These are phyloP conservation scores for Stachybotrys chlorohalonatus DNA, from an alignment of 2,329 filamentous ascomycete species.

Conservation along the genomic window DNA sequence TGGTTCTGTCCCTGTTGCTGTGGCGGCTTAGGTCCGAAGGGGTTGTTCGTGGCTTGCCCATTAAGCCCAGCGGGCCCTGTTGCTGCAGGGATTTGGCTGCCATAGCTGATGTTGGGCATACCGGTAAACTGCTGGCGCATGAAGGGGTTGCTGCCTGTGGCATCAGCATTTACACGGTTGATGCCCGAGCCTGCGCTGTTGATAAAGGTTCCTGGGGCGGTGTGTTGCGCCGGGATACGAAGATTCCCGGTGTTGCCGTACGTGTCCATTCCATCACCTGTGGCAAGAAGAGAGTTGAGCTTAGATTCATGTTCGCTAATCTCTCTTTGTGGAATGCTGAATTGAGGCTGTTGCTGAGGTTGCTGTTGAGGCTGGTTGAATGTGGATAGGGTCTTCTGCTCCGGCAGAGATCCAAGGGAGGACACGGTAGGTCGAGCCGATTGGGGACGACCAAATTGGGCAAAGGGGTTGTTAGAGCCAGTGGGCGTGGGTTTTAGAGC, in stretches of 20 bases:
- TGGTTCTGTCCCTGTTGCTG: slow-evolving; percentile 42
- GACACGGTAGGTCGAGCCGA: slow-evolving; percentile 49
- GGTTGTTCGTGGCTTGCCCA: slow-evolving; percentile 44
- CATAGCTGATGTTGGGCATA: slow-evolving; percentile 53
- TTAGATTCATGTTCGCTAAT: slow-evolving; percentile 58
- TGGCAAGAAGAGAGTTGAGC: slow-evolving; percentile 78
- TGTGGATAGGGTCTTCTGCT: slow-evolving; percentile 67
- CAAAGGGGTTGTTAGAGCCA: slow-evolving; percentile 97
- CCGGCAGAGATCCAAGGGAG: slow-evolving; percentile 65
- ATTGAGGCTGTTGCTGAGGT: slow-evolving; percentile 24
- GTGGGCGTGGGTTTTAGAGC: slow-evolving; percentile 75
- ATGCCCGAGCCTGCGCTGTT: slow-evolving; percentile 86
- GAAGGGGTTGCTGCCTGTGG: slow-evolving; percentile 85
- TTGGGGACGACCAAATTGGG: slow-evolving; percentile 58
- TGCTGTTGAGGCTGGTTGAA: slow-evolving; percentile 42
- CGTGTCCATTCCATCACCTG: slow-evolving; percentile 89
- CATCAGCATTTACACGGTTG: slow-evolving; percentile 57
- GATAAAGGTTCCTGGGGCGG: slow-evolving; percentile 89
- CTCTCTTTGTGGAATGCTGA: slow-evolving; percentile 38
- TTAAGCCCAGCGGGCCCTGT: slow-evolving; percentile 49
- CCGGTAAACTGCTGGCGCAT: slow-evolving; percentile 76
- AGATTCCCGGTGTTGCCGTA: slow-evolving; percentile 96
- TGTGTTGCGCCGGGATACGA: slow-evolving; percentile 93
- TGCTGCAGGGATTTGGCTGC: slow-evolving; percentile 40
- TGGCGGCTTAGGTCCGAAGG: slow-evolving; percentile 43